Base-by-base conservation (phyloP, 2,329 filamentous ascomycete species). In the Fusarium goolgardi region DNA sequence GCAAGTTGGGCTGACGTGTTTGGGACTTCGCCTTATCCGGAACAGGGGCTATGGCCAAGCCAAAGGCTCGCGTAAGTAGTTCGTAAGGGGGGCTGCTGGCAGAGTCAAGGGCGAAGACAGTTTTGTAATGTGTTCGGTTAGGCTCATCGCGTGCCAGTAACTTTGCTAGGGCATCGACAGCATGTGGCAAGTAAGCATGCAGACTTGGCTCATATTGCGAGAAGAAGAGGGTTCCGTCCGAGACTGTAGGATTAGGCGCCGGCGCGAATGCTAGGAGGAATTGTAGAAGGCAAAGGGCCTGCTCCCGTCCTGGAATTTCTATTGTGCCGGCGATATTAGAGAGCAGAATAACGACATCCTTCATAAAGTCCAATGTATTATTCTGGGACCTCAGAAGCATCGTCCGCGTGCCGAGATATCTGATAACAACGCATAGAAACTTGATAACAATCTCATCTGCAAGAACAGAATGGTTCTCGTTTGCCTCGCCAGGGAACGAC, bases 331-430 rank as follows among this genome's bases (percentile, higher is more conserved):
- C 90, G 47, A 96, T 88, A 77, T 99, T 98, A 58, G 95, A 97
- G 55, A 99, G 83, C 70, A 97, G 89, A 18, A 93, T 90, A 59
- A 98, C 88, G 31, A 94, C 84, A 77, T 99, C 96, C 80, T 99
- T 99, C 92, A 97, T 97, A 73, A 98, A 95, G 78, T 99, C 96
- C 69, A 97, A 83, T 1, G 92, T 96, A 78, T 97, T 97, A 74
- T 87, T 84, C 69, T 96, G 87, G 5, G 90, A 93, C 39, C 93
- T 89, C 41, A 98, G 81, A 31, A 98, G 85, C 85, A 95, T 92
- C 71, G 93, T 93, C 16, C 94, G 90, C 6, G 94, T 97, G 31
- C 95, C 96, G 16, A 98, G 84, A 70, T 96, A 92, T 62, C 94
- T 86, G 66, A 98, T 94, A 6, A 94, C 87, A 45, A 90, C 90